Evolutionary conservation across 192 early-diverging fungal genomes (phyloP).

Genomic region (Anaeromyces robustus): DNA sequence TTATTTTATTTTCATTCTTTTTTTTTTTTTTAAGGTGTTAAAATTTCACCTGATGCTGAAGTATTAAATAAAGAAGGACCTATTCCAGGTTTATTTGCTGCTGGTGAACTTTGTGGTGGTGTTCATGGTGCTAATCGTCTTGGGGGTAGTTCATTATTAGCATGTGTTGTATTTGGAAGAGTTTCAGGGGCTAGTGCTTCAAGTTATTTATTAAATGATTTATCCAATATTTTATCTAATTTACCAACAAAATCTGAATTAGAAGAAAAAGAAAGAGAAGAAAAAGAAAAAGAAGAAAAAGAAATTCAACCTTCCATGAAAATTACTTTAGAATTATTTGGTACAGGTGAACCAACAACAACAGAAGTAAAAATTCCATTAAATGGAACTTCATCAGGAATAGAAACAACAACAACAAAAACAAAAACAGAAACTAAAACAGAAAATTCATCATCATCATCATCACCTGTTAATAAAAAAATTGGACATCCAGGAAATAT

Average conservation of each 20-base stretch:
- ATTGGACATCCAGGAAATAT: slow-evolving; percentile 8
- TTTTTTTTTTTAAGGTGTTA: no score
- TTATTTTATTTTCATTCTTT: no score
- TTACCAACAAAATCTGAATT: no score
- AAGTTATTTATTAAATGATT: background rate
- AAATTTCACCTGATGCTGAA: no score
- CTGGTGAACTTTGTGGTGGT: slow-evolving; percentile 89
- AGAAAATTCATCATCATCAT: background rate
- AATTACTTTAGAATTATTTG: background rate
- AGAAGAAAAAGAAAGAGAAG: background rate
- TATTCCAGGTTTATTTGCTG: slow-evolving; percentile 73
- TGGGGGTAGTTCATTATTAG: slow-evolving; percentile 82
- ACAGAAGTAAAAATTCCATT: slow-evolving; percentile 3
- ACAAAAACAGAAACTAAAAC: slow-evolving; percentile 1
- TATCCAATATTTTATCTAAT: background rate
- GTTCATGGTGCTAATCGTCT: slow-evolving; percentile 94
- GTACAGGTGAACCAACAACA: background rate
- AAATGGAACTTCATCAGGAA: slow-evolving; percentile 13
- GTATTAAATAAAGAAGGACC: slow-evolving; percentile 14
- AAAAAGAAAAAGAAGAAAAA: background rate
- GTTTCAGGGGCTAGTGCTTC: slow-evolving; percentile 54
- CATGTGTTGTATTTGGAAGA: slow-evolving; percentile 90
- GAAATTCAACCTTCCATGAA: background rate
- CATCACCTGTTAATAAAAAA: slow-evolving; percentile 9
- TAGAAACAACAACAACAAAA: background rate